Evolutionary conservation across 306 rosid species (phyloP).

Genomic region (Oemleria cerasiformis): DNA sequence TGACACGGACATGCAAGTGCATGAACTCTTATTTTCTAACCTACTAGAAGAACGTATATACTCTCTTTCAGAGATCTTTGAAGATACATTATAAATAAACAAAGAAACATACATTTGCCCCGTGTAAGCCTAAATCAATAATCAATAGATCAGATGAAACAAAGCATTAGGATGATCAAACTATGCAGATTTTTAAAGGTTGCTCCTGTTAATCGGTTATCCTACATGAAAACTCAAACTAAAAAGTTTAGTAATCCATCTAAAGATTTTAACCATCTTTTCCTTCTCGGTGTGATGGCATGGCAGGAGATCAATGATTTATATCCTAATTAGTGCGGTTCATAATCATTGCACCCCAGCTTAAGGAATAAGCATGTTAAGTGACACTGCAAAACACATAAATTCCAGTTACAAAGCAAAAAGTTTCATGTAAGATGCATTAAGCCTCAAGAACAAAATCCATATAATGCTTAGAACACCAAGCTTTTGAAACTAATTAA

Average conservation of each 20-base stretch:
- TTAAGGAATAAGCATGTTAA: background rate
- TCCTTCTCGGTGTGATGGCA: background rate
- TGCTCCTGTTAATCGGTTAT: background rate
- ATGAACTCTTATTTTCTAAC: background rate
- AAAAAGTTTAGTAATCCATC: background rate
- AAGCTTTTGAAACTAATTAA: background rate
- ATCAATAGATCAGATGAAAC: background rate
- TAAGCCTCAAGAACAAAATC: conserved; percentile 3
- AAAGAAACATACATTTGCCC: background rate
- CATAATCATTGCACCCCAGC: background rate
- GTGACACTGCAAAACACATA: background rate
- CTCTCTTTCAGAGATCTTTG: background rate
- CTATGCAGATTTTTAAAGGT: background rate
- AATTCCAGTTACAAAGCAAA: background rate
- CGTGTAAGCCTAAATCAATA: background rate
- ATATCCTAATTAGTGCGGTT: background rate
- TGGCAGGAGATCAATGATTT: background rate
- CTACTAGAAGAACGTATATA: background rate
- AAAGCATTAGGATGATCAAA: background rate
- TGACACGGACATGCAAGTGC: background rate
- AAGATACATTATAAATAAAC: no score
- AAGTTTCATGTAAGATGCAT: background rate
- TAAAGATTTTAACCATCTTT: background rate
- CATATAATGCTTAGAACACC: background rate
- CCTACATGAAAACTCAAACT: background rate